phyloP scores from a whole-genome alignment of 768 basidiomycete genomes.

The Mycena epipterygia region DNA sequence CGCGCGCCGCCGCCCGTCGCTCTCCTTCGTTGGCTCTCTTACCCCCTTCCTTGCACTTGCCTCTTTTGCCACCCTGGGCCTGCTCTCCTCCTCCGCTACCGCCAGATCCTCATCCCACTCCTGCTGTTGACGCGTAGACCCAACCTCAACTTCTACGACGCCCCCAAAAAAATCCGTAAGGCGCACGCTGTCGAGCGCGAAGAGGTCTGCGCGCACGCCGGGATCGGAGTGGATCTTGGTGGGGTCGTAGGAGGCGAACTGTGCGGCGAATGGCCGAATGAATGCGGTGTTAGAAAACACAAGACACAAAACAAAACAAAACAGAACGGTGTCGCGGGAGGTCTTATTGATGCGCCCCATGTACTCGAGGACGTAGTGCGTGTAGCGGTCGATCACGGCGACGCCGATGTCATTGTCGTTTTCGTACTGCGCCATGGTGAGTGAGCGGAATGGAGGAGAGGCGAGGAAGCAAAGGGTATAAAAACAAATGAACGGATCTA shows the following conservation, averaged over 20 bases:
- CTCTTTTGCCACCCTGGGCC: too few species aligned
- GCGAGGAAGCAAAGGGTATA: too few species aligned
- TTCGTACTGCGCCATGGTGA: constrained; percentile 89
- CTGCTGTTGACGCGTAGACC: too few species aligned
- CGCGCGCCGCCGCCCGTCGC: constrained; percentile 36
- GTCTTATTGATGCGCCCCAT: constrained; percentile 97
- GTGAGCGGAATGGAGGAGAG: too few species aligned
- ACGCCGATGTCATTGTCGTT: constrained; percentile 96
- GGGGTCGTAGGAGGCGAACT: constrained; percentile 89
- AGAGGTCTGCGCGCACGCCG: constrained; percentile 91
- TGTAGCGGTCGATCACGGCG: constrained; percentile 94
- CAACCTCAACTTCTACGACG: constrained; percentile 85
- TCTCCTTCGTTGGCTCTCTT: too few species aligned
- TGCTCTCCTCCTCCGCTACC: too few species aligned
- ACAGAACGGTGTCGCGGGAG: constrained; percentile 72
- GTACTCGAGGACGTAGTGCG: constrained; percentile 91
- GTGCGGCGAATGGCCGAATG: neutral
- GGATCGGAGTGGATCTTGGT: constrained; percentile 85
- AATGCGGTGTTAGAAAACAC: too few species aligned
- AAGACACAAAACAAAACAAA: neutral
- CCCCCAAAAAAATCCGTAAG: constrained; percentile 94
- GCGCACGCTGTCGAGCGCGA: constrained; percentile 68
- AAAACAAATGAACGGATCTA: too few species aligned
- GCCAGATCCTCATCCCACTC: too few species aligned
- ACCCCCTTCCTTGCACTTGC: too few species aligned